Conservation (phyloP, 2,329 filamentous ascomycete genomes). For the Blumeriella jaapii region DNA sequence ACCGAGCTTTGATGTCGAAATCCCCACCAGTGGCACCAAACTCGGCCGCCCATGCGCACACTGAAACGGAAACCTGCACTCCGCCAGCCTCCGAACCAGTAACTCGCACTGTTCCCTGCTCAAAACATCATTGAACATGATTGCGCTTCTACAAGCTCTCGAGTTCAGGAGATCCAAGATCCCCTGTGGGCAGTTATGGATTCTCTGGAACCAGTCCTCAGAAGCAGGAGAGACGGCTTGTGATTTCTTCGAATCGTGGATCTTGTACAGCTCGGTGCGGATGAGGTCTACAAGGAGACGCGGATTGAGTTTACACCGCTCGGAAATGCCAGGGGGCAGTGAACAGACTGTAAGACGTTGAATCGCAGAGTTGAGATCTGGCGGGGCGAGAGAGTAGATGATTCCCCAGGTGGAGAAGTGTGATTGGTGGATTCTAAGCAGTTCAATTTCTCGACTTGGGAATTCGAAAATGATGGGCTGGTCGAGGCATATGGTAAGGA, state of each 20-base stretch:
- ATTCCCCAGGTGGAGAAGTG: slow-evolving; percentile 64
- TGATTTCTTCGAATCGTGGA: slow-evolving; percentile 21
- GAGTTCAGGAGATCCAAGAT: slow-evolving; percentile 70
- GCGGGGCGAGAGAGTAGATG: slow-evolving; percentile 34
- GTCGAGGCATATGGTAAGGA: slow-evolving; percentile 31
- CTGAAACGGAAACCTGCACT: slow-evolving; percentile 65
- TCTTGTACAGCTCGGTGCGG: slow-evolving; percentile 61
- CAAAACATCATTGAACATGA: slow-evolving; percentile 76
- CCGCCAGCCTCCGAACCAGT: slow-evolving; percentile 45
- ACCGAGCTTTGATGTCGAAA: too few relatives aligned
- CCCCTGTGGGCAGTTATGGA: slow-evolving; percentile 61
- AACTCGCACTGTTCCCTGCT: slow-evolving; percentile 42
- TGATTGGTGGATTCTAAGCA: slow-evolving; percentile 41
- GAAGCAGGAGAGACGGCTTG: neutral
- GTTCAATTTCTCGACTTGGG: slow-evolving; percentile 42
- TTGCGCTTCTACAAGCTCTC: slow-evolving; percentile 63
- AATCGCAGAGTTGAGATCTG: neutral
- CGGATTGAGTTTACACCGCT: slow-evolving; percentile 65
- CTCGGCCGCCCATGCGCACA: slow-evolving; percentile 70
- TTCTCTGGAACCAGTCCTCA: slow-evolving; percentile 43
- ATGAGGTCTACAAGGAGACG: slow-evolving; percentile 62
- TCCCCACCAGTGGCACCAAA: slow-evolving; percentile 49
- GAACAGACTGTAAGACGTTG: slow-evolving; percentile 37
- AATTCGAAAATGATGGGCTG: slow-evolving; percentile 55
- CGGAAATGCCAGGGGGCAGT: slow-evolving; percentile 61